phyloP scores from a whole-genome alignment of 306 rosid species.

The Rosa lucieae region DNA sequence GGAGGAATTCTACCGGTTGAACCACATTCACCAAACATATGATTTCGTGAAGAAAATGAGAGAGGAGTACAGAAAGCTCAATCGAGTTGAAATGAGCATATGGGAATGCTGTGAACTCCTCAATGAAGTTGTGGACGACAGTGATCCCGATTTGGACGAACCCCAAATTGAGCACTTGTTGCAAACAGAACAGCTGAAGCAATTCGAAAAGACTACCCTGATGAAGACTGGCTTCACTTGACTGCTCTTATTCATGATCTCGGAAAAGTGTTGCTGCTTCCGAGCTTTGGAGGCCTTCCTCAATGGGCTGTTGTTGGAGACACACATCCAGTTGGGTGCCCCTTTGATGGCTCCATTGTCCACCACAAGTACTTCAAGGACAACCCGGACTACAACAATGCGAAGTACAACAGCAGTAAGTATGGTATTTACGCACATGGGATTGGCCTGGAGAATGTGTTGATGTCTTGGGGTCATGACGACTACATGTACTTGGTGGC shows the following conservation, averaged over 20 bases:
- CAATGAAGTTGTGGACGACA: neutral
- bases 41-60: slow-evolving; percentile 2
- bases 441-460: neutral
- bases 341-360: neutral
- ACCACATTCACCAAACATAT: neutral
- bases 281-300: neutral
- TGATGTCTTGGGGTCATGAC: slow-evolving; percentile 8
- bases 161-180: slow-evolving; percentile 4
- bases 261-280: slow-evolving; percentile 6
- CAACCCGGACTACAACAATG: neutral
- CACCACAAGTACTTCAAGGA: slow-evolving; percentile 8
- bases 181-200: slow-evolving; percentile 4
- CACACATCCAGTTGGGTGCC: neutral
- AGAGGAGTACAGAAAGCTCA: neutral
- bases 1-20: neutral
- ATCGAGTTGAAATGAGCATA: slow-evolving; percentile 6
- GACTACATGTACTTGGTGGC: slow-evolving; percentile 7
- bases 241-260: neutral
- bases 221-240: slow-evolving; percentile 3
- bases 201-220: neutral
- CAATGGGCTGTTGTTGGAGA: slow-evolving; percentile 7
- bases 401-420: neutral
- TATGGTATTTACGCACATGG: neutral
- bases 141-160: slow-evolving; percentile 5
- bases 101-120: slow-evolving; percentile 11